A percentile compares a stretch with the other conserved stretches of the same genome.
phyloP scores from a whole-genome alignment of 495 filamentous ascomycete species.

The Copromyces sp. region DNA sequence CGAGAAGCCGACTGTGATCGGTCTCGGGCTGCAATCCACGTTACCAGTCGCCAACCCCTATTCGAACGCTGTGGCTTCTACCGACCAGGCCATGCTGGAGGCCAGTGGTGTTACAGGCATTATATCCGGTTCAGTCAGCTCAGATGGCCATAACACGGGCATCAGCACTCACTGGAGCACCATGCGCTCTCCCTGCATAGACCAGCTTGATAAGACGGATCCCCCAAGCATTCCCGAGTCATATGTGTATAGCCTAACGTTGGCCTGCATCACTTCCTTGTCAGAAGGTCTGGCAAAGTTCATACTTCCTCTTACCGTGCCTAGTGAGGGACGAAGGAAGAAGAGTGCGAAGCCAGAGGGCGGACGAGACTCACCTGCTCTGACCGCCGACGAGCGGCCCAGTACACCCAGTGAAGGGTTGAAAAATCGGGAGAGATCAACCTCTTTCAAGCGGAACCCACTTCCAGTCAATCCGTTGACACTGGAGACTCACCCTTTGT shows the following conservation, averaged over 20 bases:
- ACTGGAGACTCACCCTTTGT: constrained; percentile 59
- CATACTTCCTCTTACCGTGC: constrained; percentile 78
- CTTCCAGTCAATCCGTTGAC: constrained; percentile 73
- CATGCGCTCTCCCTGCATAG: constrained; percentile 78
- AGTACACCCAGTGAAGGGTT: not conserved
- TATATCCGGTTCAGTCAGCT: constrained; percentile 63
- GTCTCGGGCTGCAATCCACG: constrained; percentile 76
- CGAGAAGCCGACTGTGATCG: constrained; percentile 80
- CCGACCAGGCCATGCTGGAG: constrained; percentile 79
- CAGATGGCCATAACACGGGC: constrained; percentile 55
- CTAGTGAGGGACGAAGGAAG: constrained; percentile 47
- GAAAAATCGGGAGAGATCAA: constrained; percentile 28
- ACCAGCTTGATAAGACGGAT: constrained; percentile 88
- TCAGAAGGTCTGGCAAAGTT: constrained; percentile 90
- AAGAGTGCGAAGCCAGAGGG: constrained; percentile 32
- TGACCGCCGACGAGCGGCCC: constrained; percentile 25
- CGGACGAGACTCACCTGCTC: constrained; percentile 34
- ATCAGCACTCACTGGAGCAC: constrained; percentile 88
- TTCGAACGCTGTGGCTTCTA: constrained; percentile 28
- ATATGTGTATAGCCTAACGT: constrained; percentile 81
- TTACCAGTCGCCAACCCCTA: constrained; percentile 47
- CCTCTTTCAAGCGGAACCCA: constrained; percentile 46
- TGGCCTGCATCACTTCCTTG: constrained; percentile 78
- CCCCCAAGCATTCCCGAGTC: constrained; percentile 77
- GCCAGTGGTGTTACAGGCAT: constrained; percentile 80